Percentiles rank a stretch among this genome's conserved stretches.
These are phyloP conservation scores for Torrubiella hemipterigena DNA, from an alignment of 2,329 filamentous ascomycete species.

Conservation along the genomic window DNA sequence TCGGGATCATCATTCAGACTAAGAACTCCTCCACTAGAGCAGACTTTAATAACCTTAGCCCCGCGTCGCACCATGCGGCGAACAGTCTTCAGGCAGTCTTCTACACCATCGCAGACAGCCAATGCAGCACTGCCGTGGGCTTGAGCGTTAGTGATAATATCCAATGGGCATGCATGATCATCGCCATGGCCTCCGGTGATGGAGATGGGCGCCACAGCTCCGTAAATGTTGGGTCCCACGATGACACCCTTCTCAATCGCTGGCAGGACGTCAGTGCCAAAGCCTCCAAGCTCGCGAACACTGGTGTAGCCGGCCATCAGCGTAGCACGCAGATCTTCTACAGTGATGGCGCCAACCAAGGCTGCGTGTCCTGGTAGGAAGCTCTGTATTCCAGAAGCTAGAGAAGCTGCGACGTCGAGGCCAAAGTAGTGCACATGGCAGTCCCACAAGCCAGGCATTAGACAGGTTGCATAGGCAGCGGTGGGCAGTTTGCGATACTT, in stretches of 20 bases:
- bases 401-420: conserved; percentile 9
- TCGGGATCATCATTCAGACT: conserved; percentile 28
- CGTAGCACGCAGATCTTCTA: conserved; percentile 25
- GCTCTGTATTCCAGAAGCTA: conserved; percentile 10
- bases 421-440: conserved; percentile 34
- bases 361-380: conserved; percentile 12
- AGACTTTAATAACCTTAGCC: conserved; percentile 35
- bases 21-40: conserved; percentile 29
- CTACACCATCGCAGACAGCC: conserved; percentile 30
- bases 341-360: conserved; percentile 26
- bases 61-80: conserved; percentile 30
- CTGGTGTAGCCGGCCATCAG: conserved; percentile 36
- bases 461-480: conserved; percentile 22
- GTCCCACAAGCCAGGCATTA: conserved; percentile 40
- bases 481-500: conserved; percentile 7
- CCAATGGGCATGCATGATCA: conserved; percentile 22
- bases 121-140: conserved; percentile 17
- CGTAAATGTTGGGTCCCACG: conserved; percentile 33
- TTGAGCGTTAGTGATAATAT: conserved; percentile 18
- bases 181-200: conserved; percentile 37
- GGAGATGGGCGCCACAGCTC: conserved; percentile 25
- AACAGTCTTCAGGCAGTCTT: conserved; percentile 30
- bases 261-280: conserved; percentile 25
- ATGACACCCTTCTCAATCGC: conserved; percentile 28
- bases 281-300: conserved; percentile 33